phyloP scores from a whole-genome alignment of 2,329 filamentous ascomycete genomes.

The Mycosphaerelloides madeirae region DNA sequence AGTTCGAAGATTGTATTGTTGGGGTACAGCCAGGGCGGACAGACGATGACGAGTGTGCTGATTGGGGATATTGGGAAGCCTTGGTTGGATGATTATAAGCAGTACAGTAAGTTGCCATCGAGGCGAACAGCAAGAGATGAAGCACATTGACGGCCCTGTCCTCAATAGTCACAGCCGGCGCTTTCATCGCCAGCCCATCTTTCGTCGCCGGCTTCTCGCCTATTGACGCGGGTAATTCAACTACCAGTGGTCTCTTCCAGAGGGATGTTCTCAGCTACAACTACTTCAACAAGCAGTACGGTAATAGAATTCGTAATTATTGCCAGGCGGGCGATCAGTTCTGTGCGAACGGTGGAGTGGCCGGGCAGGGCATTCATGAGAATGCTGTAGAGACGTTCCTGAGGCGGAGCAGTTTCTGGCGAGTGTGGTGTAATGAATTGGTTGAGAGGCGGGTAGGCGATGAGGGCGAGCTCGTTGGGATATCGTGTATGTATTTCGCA shows the following conservation, averaged over 20 bases:
- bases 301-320: slow-evolving; percentile 1
- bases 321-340: slow-evolving; percentile 4
- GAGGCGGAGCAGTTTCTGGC: too few relatives aligned
- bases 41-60: slow-evolving; percentile 1
- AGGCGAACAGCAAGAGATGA: too few relatives aligned
- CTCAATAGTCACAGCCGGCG: slow-evolving; percentile 2
- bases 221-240: slow-evolving; percentile 43
- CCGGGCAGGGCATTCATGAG: neutral
- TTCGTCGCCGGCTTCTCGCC: slow-evolving; percentile 1
- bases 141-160: too few relatives aligned
- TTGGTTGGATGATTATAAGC: neutral
- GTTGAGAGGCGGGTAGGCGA: too few relatives aligned
- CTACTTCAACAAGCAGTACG: slow-evolving; percentile 2
- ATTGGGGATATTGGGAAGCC: neutral
- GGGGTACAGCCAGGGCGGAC: slow-evolving; percentile 1
- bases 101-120: slow-evolving; percentile 2
- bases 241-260: slow-evolving; percentile 45
- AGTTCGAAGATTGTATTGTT: slow-evolving; percentile 1
- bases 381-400: neutral
- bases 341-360: slow-evolving; percentile 1
- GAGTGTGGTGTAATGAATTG: too few relatives aligned
- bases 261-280: neutral
- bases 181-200: slow-evolving; percentile 3
- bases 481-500: too few relatives aligned
- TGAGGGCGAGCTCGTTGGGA: too few relatives aligned